phyloP scores from a whole-genome alignment of 2,329 filamentous ascomycete genomes.

The Raffaelea arxii region DNA sequence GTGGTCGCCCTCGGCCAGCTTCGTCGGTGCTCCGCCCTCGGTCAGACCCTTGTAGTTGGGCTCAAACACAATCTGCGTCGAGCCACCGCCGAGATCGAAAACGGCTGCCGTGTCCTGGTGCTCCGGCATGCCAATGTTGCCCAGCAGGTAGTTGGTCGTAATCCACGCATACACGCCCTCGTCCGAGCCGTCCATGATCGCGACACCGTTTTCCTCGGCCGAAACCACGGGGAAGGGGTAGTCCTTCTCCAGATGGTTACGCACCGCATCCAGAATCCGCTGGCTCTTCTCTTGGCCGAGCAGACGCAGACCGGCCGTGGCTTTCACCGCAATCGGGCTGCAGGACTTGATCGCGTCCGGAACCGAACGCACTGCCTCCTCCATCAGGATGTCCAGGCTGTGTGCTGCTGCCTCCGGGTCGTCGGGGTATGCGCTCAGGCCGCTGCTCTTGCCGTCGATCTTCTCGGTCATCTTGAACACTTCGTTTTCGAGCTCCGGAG shows the following conservation, averaged over 20 bases:
- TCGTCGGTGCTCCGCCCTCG: slow-evolving; percentile 73
- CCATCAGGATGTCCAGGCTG: slow-evolving; percentile 80
- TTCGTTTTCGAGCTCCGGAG: slow-evolving; percentile 90
- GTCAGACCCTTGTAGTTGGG: slow-evolving; percentile 73
- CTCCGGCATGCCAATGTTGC: slow-evolving; percentile 91
- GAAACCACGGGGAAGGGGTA: slow-evolving; percentile 95
- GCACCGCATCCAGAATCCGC: slow-evolving; percentile 77
- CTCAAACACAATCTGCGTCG: slow-evolving; percentile 97
- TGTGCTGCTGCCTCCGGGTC: slow-evolving; percentile 82
- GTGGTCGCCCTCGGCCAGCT: slow-evolving; percentile 82
- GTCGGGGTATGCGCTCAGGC: slow-evolving; percentile 73
- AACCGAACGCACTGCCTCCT: slow-evolving; percentile 73
- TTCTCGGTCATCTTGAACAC: slow-evolving; percentile 90
- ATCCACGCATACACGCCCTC: slow-evolving; percentile 99
- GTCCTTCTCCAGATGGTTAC: slow-evolving; percentile 70
- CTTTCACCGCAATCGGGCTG: slow-evolving; percentile 93
- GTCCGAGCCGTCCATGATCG: slow-evolving; percentile 95
- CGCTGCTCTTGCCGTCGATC: slow-evolving; percentile 55
- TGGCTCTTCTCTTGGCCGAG: slow-evolving; percentile 72
- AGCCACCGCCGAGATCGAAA: slow-evolving; percentile 93
- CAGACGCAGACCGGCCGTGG: slow-evolving; percentile 85
- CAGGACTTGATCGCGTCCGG: slow-evolving; percentile 86
- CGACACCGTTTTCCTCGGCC: slow-evolving; percentile 73
- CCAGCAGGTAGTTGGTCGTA: slow-evolving; percentile 95
- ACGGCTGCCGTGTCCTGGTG: slow-evolving; percentile 85